Evolutionary conservation across 2,329 filamentous ascomycete genomes (phyloP), one percentile per base, ranked within the genome.

Genomic region (Xylariaceae sp.): DNA sequence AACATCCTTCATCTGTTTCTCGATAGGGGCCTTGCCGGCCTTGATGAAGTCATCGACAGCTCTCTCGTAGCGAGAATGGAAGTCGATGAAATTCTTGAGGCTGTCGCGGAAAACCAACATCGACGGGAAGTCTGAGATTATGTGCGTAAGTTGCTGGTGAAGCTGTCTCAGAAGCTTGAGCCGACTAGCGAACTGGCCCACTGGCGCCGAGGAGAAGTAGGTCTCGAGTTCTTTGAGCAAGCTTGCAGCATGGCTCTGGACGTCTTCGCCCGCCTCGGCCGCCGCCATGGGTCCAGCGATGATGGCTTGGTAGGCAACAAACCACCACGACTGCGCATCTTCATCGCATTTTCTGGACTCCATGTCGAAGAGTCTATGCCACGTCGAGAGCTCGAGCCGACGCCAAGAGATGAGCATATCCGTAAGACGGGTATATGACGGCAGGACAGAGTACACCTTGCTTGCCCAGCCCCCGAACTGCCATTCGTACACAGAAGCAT

Each of bases 1-100:
- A n/a, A 95, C 80, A 47, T 96, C 85, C 55, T 83, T 90, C 72
- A 96, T 86, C 37, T 87, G 79, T 59, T 88, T 94, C 56, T 96
- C 90, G n/a, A 96, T 70, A 0, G 72, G 68, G 5, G 69, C 64
- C 35, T 87, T 77, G n/a, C 80, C 83, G 28, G 75, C 75, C 14
- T 64, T 63, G 22, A 95, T 70, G 1, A 69, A 62, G 40, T 86
- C 80, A 10, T 70, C 61, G 6, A 89, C 75, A 5, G 73, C 63
- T 37, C 68, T 66, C 51, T 82, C 75, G 49, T 85, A 94, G 19
- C 84, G 77, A 21, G 67, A 61, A 57, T 84, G 93, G 54, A 87
- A 85, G 6, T 67, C 58, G 35, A 94, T 70, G 53, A 95, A 87
- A 49, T 93, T 93, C 17, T 69, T 59, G 0, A 96, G 59, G 1